A percentile compares a stretch with the other conserved stretches of the same genome.
phyloP scores from a whole-genome alignment of 768 basidiomycete species.

The Suillus weaverae region DNA sequence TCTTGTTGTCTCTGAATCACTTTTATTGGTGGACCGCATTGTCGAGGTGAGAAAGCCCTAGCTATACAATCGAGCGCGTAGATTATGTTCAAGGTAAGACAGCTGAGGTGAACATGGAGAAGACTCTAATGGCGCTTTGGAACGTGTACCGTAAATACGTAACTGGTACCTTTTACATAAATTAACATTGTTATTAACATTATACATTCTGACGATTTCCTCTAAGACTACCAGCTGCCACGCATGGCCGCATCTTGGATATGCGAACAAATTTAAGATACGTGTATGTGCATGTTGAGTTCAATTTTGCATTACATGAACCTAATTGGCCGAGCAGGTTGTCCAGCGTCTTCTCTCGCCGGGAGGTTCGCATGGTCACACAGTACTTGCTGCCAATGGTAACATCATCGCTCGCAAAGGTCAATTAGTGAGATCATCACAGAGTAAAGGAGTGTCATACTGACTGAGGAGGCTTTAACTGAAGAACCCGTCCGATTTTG shows the following conservation, averaged over 20 bases:
- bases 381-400: too few species aligned
- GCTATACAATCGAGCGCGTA: neutral
- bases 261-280: neutral
- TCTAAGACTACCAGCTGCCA: neutral
- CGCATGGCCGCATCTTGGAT: neutral
- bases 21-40: conserved; percentile 20
- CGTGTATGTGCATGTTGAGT: neutral
- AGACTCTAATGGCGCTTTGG: neutral
- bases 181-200: too few species aligned
- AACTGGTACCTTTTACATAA: neutral
- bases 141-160: neutral
- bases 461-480: neutral
- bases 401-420: neutral
- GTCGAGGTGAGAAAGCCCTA: neutral
- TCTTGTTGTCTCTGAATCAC: conserved; percentile 1
- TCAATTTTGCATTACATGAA: neutral
- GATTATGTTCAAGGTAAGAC: neutral
- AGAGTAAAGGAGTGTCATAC: neutral
- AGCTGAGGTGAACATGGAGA: neutral
- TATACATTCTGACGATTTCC: neutral
- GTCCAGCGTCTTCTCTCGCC: too few species aligned
- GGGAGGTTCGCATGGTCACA: too few species aligned
- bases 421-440: neutral
- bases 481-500: neutral
- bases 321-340: neutral